A percentile compares a stretch with the other conserved stretches of the same genome.
Evolutionary conservation across 2,329 filamentous ascomycete genomes (phyloP).

Genomic region (Gremmenia infestans): DNA sequence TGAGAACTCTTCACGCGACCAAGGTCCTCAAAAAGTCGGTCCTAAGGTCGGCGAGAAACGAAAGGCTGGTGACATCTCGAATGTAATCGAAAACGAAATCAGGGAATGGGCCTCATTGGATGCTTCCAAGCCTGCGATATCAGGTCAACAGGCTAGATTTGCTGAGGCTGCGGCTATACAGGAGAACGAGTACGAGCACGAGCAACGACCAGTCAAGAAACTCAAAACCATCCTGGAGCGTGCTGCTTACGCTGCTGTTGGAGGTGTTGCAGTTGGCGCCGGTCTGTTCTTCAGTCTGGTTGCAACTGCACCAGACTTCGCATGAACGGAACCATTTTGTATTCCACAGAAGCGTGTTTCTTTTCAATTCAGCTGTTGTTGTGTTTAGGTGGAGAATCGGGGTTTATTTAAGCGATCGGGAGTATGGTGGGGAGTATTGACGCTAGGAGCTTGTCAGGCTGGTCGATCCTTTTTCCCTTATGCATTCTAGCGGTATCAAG

Average conservation of each 20-base stretch:
- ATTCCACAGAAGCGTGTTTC: not conserved
- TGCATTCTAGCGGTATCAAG: conserved; percentile 20
- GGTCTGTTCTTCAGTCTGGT: conserved; percentile 35
- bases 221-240: conserved; percentile 25
- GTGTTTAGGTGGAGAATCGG: conserved; percentile 1
- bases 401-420: conserved; percentile 6
- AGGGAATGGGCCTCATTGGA: conserved; percentile 20
- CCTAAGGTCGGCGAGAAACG: conserved; percentile 20
- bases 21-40: not conserved
- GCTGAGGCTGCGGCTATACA: not conserved
- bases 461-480: conserved; percentile 11
- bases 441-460: conserved; percentile 9
- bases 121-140: not conserved
- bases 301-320: conserved; percentile 34
- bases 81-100: conserved; percentile 23
- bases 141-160: not conserved
- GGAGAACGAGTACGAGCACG: not conserved
- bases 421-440: conserved; percentile 8
- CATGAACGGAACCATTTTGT: conserved; percentile 10
- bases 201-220: conserved; percentile 27
- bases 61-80: conserved; percentile 29
- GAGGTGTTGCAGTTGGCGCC: conserved; percentile 32
- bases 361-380: conserved; percentile 4
- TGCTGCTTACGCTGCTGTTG: conserved; percentile 31
- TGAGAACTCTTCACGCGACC: conserved; percentile 13